Evolutionary conservation across 345 rosid species (phyloP).

Genomic region (Rhizophora mangle): DNA sequence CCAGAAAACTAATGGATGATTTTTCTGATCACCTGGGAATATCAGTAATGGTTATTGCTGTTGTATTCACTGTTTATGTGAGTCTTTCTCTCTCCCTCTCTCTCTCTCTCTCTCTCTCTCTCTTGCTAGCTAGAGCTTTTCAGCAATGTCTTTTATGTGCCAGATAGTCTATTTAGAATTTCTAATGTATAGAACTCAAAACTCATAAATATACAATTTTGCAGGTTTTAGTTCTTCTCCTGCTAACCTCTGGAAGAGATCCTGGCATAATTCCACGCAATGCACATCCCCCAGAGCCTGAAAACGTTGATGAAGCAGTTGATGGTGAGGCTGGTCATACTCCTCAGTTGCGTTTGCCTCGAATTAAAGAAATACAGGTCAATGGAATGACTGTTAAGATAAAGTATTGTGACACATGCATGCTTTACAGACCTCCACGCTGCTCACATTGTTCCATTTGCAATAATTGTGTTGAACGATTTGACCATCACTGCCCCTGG

Average conservation of each 20-base stretch:
- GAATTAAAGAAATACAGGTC: constrained; percentile 26
- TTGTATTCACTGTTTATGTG: constrained; percentile 54
- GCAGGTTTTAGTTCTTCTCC: constrained; percentile 33
- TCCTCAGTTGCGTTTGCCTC: constrained; percentile 30
- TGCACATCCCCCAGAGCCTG: constrained; percentile 36
- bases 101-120: neutral
- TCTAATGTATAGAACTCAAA: neutral
- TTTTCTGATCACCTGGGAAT: constrained; percentile 65
- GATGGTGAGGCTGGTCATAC: constrained; percentile 33
- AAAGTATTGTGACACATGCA: constrained; percentile 34
- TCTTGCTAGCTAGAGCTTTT: neutral
- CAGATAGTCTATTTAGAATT: neutral
- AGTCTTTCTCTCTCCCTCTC: constrained; percentile 35
- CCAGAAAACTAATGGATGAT: constrained; percentile 58
- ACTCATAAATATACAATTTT: neutral
- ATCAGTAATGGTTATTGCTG: constrained; percentile 44
- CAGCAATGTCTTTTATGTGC: neutral
- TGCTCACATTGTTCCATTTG: constrained; percentile 39
- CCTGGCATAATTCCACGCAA: constrained; percentile 38
- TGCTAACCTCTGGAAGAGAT: constrained; percentile 36
- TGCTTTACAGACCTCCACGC: constrained; percentile 40
- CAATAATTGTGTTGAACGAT: constrained; percentile 33
- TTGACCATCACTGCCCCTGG: constrained; percentile 42
- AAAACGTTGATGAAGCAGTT: constrained; percentile 24
- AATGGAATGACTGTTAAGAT: constrained; percentile 24